phyloP scores from a whole-genome alignment of 495 filamentous ascomycete genomes.

The Platismatia glauca region DNA sequence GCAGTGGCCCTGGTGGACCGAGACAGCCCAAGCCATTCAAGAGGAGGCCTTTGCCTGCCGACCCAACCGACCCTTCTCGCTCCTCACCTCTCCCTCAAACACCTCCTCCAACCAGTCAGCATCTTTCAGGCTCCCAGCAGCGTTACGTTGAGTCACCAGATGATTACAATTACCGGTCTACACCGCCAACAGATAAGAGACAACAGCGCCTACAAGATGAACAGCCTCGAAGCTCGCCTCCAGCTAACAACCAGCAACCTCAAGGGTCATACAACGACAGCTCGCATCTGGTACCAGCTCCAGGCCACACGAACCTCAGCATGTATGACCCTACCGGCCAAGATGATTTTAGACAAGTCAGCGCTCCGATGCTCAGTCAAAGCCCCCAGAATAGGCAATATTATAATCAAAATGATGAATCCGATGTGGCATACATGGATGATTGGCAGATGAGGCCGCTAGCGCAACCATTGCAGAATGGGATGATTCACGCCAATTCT shows the following conservation, averaged over 20 bases:
- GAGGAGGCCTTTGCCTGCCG: conserved; percentile 68
- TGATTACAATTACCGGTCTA: conserved; percentile 1
- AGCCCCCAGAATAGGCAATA: neutral
- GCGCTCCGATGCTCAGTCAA: neutral
- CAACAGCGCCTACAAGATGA: conserved; percentile 7
- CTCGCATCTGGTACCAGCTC: neutral
- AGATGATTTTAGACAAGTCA: neutral
- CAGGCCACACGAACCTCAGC: neutral
- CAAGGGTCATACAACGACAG: neutral
- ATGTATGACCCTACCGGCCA: neutral
- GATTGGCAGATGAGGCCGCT: conserved; percentile 10
- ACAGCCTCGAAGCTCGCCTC: neutral
- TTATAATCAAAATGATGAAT: neutral
- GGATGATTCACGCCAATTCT: conserved; percentile 11
- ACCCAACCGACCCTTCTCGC: conserved; percentile 44
- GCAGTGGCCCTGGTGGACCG: conserved; percentile 37
- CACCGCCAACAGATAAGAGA: conserved; percentile 6
- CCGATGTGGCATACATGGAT: neutral
- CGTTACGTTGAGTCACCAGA: conserved; percentile 16
- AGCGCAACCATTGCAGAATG: conserved; percentile 8
- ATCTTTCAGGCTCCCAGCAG: conserved; percentile 6
- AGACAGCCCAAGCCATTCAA: conserved; percentile 55
- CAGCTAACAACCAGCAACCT: neutral
- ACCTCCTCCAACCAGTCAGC: conserved; percentile 11
- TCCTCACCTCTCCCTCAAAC: conserved; percentile 22